Evolutionary conservation across 2,329 filamentous ascomycete species (phyloP), one percentile per base, ranked within the genome.

Genomic region (Phyllosticta capitalensis): DNA sequence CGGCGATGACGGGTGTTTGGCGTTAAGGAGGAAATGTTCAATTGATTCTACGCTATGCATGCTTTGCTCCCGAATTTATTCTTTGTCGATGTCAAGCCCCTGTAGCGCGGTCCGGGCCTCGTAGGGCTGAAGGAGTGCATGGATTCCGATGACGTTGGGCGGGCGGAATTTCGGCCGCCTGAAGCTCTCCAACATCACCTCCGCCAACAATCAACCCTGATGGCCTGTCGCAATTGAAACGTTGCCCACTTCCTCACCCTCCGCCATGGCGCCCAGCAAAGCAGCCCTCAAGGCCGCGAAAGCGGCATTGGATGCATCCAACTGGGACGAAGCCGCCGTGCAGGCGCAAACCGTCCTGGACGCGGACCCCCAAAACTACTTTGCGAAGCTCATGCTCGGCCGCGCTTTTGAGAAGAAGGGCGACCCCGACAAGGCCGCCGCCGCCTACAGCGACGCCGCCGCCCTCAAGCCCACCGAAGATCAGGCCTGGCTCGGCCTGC

Each of bases 401-500:
- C 90, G 95, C 71, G 88, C 89, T 1, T 78, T 87, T 52, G 90
- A 95, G 72, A 94, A 91, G 71, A 82, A 87, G 63, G 83, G 84
- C 62, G 82, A 85, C 62, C 75, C 81, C 7, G 84, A 88, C 6
- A 87, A 90, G 49, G 86, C 94, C 0, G 91, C 94, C 66, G 82
- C 80, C 33, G 83, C 86, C 1, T 97, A 97, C 72, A 78, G 81
- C 49, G 79, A 82, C 30, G 94, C 92, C 1, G 83, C 88, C 5
- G 78, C 79, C 20, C 77, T 90, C 62, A 92, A 90, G 64, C 83
- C 86, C 0, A 78, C 83, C 19, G 91, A 96, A 65, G 78, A 84
- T n/a, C 88, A 92, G 67, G 89, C 89, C 64, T 97, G 90, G 90
- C 89, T 96, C 70, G 94, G 94, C 1, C 78, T 99, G 52, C 82